Evolutionary conservation across 805 yeast species (phyloP).

Genomic region (Saccharomycopsis selenospora): DNA sequence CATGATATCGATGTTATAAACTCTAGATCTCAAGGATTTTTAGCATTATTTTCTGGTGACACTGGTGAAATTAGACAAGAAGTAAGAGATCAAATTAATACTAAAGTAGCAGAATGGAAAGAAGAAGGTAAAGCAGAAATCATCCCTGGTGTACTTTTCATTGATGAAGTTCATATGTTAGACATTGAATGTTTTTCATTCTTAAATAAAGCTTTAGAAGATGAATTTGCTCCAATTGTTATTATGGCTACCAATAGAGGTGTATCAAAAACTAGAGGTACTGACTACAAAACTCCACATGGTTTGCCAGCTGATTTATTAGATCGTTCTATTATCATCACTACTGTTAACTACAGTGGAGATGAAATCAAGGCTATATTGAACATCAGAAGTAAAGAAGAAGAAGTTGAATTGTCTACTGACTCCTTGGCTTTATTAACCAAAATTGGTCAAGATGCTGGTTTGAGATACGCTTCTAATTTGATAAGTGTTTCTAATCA

Average conservation of each 20-base stretch:
- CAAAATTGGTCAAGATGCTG: slow-evolving; percentile 82
- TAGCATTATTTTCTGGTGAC: slow-evolving; percentile 91
- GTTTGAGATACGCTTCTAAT: slow-evolving; percentile 88
- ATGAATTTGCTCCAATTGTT: slow-evolving; percentile 93
- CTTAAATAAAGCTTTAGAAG: slow-evolving; percentile 92
- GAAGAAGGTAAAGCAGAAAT: slow-evolving; percentile 99
- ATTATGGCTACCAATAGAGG: slow-evolving; percentile 99
- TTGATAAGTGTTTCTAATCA: slow-evolving; percentile 86
- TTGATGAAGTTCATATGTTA: slow-evolving; percentile 97
- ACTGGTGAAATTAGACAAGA: slow-evolving; percentile 97
- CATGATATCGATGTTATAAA: slow-evolving; percentile 98
- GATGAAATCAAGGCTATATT: slow-evolving; percentile 85
- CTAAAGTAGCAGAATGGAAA: slow-evolving; percentile 96
- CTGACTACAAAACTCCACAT: slow-evolving; percentile 90
- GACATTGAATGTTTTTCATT: slow-evolving; percentile 95
- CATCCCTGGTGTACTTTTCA: slow-evolving; percentile 94
- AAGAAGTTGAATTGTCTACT: slow-evolving; percentile 73
- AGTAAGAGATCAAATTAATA: slow-evolving; percentile 92
- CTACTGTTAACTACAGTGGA: slow-evolving; percentile 68
- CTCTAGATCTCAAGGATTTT: slow-evolving; percentile 94
- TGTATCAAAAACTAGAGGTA: slow-evolving; percentile 86
- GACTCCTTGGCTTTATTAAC: slow-evolving; percentile 87
- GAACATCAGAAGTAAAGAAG: slow-evolving; percentile 86
- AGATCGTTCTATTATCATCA: slow-evolving; percentile 88
- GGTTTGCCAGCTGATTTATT: slow-evolving; percentile 94